phyloP scores from a whole-genome alignment of 2,329 filamentous ascomycete genomes.

The Dryadomyces quercus-mongolicae region DNA sequence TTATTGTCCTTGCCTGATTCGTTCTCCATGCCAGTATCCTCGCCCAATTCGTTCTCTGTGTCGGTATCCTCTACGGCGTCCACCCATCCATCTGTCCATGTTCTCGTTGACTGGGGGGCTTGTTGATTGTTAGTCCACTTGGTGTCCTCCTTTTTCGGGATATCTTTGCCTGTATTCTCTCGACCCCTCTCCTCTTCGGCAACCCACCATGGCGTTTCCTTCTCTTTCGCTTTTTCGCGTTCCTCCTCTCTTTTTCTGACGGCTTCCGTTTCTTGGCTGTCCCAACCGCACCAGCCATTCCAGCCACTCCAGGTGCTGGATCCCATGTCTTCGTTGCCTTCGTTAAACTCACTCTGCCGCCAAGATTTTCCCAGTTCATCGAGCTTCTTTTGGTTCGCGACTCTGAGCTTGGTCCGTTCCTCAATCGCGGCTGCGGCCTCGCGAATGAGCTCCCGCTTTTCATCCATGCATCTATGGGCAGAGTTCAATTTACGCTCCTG shows the following conservation, averaged over 20 bases:
- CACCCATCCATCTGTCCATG: too few species aligned
- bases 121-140: background rate
- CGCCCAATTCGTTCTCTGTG: too few species aligned
- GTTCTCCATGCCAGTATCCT: too few species aligned
- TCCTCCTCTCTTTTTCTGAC: background rate
- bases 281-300: constrained; percentile 9
- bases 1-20: too few species aligned
- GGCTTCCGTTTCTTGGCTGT: background rate
- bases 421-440: background rate
- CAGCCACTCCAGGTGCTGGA: background rate
- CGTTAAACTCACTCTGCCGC: constrained; percentile 4
- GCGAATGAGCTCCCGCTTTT: background rate
- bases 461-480: background rate
- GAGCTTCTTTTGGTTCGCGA: background rate
- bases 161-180: background rate
- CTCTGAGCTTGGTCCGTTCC: background rate
- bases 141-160: background rate
- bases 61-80: too few species aligned
- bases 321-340: background rate
- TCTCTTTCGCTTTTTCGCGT: background rate
- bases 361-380: constrained; percentile 3
- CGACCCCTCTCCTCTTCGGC: background rate
- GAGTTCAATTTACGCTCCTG: background rate
- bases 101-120: background rate
- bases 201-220: background rate